A percentile compares a stretch with the other conserved stretches of the same genome.
These are phyloP conservation scores for Cercospora sojina DNA, from an alignment of 2,329 filamentous ascomycete genomes.

Conservation along the genomic window DNA sequence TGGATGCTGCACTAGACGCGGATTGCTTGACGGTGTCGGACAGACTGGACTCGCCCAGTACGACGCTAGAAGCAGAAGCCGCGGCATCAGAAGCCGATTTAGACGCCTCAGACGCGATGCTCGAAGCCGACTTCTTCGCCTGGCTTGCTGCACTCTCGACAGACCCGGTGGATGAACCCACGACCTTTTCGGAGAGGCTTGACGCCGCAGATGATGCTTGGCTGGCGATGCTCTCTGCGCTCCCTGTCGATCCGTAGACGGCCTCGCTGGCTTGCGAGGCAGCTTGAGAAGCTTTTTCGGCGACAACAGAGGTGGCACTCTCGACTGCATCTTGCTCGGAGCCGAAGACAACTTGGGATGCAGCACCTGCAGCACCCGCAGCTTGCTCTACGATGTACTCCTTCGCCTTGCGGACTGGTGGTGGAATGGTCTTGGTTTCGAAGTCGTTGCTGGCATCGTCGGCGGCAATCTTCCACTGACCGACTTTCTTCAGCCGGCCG, in stretches of 20 bases:
- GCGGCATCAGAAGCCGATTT: conserved; percentile 16
- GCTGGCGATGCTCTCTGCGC: conserved; percentile 54
- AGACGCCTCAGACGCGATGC: conserved; percentile 19
- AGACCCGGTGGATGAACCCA: conserved; percentile 41
- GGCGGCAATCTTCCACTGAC: conserved; percentile 76
- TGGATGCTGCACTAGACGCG: conserved; percentile 9
- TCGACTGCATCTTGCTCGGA: conserved; percentile 41
- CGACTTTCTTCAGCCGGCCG: conserved; percentile 75
- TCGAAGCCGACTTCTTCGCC: conserved; percentile 43
- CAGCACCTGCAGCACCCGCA: conserved; percentile 31
- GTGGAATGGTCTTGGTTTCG: conserved; percentile 63
- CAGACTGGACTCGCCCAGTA: conserved; percentile 18
- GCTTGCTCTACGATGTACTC: conserved; percentile 40
- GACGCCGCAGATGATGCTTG: conserved; percentile 45
- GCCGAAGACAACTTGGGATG: conserved; percentile 39
- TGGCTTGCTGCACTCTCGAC: conserved; percentile 54
- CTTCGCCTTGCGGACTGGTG: conserved; percentile 51
- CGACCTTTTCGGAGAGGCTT: conserved; percentile 21
- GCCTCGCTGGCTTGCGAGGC: conserved; percentile 35
- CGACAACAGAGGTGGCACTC: conserved; percentile 38
- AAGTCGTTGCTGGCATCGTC: conserved; percentile 77
- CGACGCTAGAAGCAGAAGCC: conserved; percentile 15
- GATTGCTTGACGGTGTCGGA: conserved; percentile 19
- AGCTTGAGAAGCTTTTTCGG: conserved; percentile 29
- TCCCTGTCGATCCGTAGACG: conserved; percentile 40